Percentiles rank a stretch among this genome's conserved stretches.
Conservation (phyloP, 2,329 filamentous ascomycete species). For the Monilinia fructicola region DNA sequence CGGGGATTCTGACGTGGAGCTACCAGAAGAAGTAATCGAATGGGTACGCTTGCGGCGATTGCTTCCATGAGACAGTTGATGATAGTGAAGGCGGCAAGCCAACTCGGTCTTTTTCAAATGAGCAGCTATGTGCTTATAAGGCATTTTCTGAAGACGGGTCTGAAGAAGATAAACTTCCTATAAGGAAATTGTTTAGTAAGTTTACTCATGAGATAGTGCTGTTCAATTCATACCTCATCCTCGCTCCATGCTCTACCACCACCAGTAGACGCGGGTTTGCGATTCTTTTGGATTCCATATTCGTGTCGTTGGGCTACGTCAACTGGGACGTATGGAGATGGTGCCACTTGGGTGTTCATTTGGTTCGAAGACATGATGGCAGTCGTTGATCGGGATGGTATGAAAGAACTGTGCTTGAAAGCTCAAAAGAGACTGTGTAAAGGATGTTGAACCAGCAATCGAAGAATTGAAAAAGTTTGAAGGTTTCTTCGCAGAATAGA, state of each 20-base stretch:
- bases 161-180: slow-evolving; percentile 82
- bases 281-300: slow-evolving; percentile 61
- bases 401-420: slow-evolving; percentile 24
- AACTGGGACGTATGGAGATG: slow-evolving; percentile 42
- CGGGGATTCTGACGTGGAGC: slow-evolving; percentile 50
- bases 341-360: slow-evolving; percentile 40
- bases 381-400: slow-evolving; percentile 34
- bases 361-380: slow-evolving; percentile 40
- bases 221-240: slow-evolving; percentile 62
- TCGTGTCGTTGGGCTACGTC: slow-evolving; percentile 59
- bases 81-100: slow-evolving; percentile 82
- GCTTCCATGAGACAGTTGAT: slow-evolving; percentile 79
- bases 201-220: background rate
- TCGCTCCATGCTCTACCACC: slow-evolving; percentile 82
- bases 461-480: slow-evolving; percentile 37
- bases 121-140: slow-evolving; percentile 84
- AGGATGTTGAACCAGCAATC: slow-evolving; percentile 39
- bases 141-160: slow-evolving; percentile 83
- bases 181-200: slow-evolving; percentile 5
- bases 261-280: slow-evolving; percentile 68
- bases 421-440: slow-evolving; percentile 30
- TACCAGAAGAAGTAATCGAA: slow-evolving; percentile 67
- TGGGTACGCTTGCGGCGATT: slow-evolving; percentile 75
- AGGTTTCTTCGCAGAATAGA: slow-evolving; percentile 49
- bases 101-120: slow-evolving; percentile 86